Evolutionary conservation across 768 basidiomycete genomes (phyloP).

Genomic region (Leucosporidium yakuticum): DNA sequence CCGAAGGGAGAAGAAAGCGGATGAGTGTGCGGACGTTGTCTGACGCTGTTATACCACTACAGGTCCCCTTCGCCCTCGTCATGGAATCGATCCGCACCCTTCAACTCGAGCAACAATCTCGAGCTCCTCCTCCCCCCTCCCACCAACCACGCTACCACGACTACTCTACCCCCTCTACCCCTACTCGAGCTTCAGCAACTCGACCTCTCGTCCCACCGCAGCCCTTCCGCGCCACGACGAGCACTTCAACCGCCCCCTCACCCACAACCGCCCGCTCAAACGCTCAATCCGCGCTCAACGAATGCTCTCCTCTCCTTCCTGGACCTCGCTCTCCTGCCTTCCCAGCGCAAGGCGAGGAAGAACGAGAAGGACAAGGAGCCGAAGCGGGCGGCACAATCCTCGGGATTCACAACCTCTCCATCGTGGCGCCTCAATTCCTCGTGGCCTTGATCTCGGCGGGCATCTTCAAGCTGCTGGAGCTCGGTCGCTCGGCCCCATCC

Average conservation of each 20-base stretch:
- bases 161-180: neutral
- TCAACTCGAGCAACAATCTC: neutral
- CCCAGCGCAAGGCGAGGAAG: neutral
- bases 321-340: too few species aligned
- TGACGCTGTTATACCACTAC: too few species aligned
- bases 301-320: neutral
- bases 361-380: neutral
- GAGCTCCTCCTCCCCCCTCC: neutral
- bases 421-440: conserved; percentile 48
- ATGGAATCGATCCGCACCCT: conserved; percentile 28
- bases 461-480: conserved; percentile 43
- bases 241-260: too few species aligned
- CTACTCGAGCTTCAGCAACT: too few species aligned
- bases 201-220: neutral
- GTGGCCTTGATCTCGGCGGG: conserved; percentile 47
- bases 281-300: neutral
- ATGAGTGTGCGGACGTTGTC: too few species aligned
- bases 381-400: conserved; percentile 40
- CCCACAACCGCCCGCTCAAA: neutral
- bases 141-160: neutral
- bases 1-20: neutral
- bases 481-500: too few species aligned
- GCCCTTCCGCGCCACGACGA: conserved; percentile 1
- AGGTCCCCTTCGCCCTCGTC: conserved; percentile 31
- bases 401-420: conserved; percentile 46